These are phyloP conservation scores for Podaxis pistillaris DNA, from an alignment of 768 basidiomycete genomes.

Conservation along the genomic window DNA sequence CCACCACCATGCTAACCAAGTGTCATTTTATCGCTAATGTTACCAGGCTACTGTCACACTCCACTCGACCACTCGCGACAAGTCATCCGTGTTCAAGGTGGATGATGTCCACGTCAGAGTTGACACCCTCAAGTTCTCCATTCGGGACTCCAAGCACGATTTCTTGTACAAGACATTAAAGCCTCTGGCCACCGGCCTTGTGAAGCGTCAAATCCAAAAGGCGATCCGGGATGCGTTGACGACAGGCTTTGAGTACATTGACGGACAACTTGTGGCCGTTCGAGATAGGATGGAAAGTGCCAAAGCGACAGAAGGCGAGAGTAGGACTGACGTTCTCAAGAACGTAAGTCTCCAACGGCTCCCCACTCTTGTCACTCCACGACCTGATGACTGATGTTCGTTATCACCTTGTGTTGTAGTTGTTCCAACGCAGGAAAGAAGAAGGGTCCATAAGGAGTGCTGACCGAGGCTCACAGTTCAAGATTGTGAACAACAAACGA, in stretches of 20 bases:
- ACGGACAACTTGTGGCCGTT: slow-evolving; percentile 87
- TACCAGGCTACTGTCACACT: slow-evolving; percentile 57
- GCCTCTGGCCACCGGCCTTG: slow-evolving; percentile 74
- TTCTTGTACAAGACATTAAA: slow-evolving; percentile 82
- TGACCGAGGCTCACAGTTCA: slow-evolving; percentile 60
- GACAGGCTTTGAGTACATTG: slow-evolving; percentile 83
- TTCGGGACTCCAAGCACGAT: slow-evolving; percentile 91
- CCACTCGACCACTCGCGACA: slow-evolving; percentile 59
- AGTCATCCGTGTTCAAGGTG: slow-evolving; percentile 70
- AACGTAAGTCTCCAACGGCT: slow-evolving; percentile 38
- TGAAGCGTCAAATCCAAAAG: slow-evolving; percentile 70
- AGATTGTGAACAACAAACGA: slow-evolving; percentile 71
- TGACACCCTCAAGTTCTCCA: slow-evolving; percentile 83
- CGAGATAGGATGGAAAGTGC: slow-evolving; percentile 75
- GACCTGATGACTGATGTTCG: slow-evolving; percentile 3
- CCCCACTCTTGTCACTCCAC: background rate
- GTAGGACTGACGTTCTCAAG: slow-evolving; percentile 50
- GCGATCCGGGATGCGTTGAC: slow-evolving; percentile 63
- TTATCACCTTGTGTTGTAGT: slow-evolving; percentile 25
- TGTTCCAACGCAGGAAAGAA: slow-evolving; percentile 59
- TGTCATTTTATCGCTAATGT: background rate
- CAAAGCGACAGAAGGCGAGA: slow-evolving; percentile 33
- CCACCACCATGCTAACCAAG: background rate
- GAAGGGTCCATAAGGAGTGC: slow-evolving; percentile 27
- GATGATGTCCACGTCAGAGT: slow-evolving; percentile 76